Conservation (phyloP, 2,329 filamentous ascomycete genomes). For the Aspergillus candidus region DNA sequence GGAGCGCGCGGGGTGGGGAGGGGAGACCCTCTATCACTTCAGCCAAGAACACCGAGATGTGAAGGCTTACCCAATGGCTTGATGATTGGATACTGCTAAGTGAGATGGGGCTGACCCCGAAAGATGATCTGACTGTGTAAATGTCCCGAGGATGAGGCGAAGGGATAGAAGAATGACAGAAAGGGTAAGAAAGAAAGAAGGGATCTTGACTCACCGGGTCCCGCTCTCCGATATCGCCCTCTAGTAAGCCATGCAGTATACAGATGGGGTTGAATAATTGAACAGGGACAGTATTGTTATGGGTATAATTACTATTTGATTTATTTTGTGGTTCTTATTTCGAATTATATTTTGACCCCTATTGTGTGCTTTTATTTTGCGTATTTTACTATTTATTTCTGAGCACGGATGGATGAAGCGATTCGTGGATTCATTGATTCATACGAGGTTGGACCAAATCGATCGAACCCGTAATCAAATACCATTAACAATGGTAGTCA, state of each 20-base stretch:
- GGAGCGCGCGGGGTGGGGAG: neutral
- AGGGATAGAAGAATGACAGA: neutral
- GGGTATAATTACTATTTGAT: neutral
- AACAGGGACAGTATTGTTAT: conserved; percentile 1
- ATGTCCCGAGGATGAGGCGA: neutral
- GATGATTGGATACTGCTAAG: no score
- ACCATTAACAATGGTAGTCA: conserved; percentile 1
- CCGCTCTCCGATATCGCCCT: conserved; percentile 15
- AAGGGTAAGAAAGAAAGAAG: conserved; percentile 1
- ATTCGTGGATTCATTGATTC: neutral
- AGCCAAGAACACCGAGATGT: no score
- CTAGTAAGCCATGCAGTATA: no score
- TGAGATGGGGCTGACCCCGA: no score
- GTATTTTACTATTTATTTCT: conserved; percentile 3
- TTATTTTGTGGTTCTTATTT: neutral
- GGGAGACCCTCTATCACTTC: neutral
- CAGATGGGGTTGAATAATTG: neutral
- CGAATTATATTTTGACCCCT: neutral
- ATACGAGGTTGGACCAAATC: neutral
- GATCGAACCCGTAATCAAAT: conserved; percentile 7
- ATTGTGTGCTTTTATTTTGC: neutral
- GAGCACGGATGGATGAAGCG: neutral
- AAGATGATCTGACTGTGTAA: neutral
- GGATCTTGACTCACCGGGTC: conserved; percentile 16
- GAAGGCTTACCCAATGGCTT: no score